A percentile compares a stretch with the other conserved stretches of the same genome.
These are phyloP conservation scores for Schoenoplectus tabernaemontani DNA, from an alignment of 202 grass and related monocot species.

Conservation along the genomic window DNA sequence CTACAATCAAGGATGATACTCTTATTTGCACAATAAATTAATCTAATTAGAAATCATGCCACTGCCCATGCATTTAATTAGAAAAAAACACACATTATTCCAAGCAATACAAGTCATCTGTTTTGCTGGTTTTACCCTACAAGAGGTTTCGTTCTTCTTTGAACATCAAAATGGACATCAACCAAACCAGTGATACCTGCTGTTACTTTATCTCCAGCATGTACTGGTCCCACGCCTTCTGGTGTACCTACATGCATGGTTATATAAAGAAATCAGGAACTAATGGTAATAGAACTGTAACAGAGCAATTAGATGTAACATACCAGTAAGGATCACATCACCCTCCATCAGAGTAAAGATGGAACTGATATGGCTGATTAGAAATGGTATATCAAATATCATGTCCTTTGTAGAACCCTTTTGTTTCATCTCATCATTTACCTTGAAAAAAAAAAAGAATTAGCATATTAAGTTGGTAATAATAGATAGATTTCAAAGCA, in stretches of 20 bases:
- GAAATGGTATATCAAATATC: constrained; percentile 93
- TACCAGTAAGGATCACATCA: constrained; percentile 95
- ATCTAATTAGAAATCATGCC: background rate
- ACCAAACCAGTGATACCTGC: constrained; percentile 88
- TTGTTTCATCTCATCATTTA: constrained; percentile 83
- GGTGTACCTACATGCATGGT: constrained; percentile 58
- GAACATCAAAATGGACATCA: constrained; percentile 85
- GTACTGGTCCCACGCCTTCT: constrained; percentile 77
- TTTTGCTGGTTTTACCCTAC: background rate
- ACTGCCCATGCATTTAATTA: background rate
- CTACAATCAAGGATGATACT: background rate
- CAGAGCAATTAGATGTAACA: background rate
- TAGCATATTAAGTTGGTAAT: constrained; percentile 14
- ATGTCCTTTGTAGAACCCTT: constrained; percentile 89
- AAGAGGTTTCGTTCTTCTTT: constrained; percentile 45
- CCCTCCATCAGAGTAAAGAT: constrained; percentile 91
- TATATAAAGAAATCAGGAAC: constrained; percentile 1
- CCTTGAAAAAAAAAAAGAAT: constrained; percentile 27
- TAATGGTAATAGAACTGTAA: constrained; percentile 14
- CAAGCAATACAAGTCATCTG: background rate
- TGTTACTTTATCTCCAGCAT: constrained; percentile 72
- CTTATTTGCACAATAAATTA: constrained; percentile 17
- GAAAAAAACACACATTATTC: background rate
- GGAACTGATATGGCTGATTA: constrained; percentile 93
- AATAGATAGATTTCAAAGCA: background rate